Evolutionary conservation across 106 monocot genomes (phyloP).

Genomic region (Phalaenopsis aphrodite): DNA sequence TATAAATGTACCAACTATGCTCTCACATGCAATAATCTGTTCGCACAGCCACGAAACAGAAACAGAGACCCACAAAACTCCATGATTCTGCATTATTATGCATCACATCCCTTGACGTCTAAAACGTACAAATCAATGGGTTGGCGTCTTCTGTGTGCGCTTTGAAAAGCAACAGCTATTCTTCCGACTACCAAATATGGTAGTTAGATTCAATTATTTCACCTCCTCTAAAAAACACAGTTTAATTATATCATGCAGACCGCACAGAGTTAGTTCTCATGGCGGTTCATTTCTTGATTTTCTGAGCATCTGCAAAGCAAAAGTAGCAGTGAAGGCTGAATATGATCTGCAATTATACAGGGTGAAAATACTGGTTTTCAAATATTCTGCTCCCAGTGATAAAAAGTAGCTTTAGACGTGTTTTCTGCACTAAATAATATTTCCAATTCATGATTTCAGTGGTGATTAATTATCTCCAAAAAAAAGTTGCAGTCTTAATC

Average conservation of each 20-base stretch:
- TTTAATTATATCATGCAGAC: neutral
- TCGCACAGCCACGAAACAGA: neutral
- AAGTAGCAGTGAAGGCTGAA: neutral
- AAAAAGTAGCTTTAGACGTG: no score
- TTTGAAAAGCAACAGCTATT: neutral
- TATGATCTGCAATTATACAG: no score
- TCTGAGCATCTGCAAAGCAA: neutral
- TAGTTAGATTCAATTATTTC: conserved; percentile 1
- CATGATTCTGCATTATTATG: neutral
- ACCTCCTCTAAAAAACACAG: neutral
- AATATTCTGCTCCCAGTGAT: no score
- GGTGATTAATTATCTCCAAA: neutral
- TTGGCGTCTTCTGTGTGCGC: neutral
- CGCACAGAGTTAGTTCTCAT: neutral
- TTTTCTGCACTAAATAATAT: no score
- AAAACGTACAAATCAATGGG: neutral
- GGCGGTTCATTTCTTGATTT: neutral
- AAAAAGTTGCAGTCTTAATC: neutral
- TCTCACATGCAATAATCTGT: neutral
- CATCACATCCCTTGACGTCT: neutral
- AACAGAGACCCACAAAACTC: neutral
- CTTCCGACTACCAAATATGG: neutral
- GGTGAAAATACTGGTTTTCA: no score
- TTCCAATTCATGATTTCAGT: neutral
- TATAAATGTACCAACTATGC: neutral